Evolutionary conservation across 1,284 basidiomycete genomes (phyloP), one percentile per base, ranked within the genome.

Genomic region (Apiotrichum domesticum): DNA sequence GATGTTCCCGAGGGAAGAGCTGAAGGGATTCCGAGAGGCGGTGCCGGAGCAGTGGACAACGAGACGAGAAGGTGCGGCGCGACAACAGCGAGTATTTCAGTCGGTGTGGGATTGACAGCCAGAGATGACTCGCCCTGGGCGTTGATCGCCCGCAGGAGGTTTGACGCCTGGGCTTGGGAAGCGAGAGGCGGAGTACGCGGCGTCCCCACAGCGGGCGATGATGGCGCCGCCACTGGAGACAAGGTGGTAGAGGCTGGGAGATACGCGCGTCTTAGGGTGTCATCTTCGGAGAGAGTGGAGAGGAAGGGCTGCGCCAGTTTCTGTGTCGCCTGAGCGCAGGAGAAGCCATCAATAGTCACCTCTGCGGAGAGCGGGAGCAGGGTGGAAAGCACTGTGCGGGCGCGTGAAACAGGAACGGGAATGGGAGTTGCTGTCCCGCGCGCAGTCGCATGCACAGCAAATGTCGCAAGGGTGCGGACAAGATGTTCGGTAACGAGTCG

Each of bases 11-110:
- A 21, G 21, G 46, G 48, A n/a, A 45, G 45, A 10, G 56, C 39
- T 21, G 40, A 14, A 7, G 61, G 54, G 8, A 63, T 47, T 5
- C 61, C 61, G 35, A 63, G 58, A 7, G 61, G 61, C 2, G 61
- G 61, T 1, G 10, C 29, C 3, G 37, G 54, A 1, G 61, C 61
- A 2, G 54, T 51, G 7, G 41, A 15, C 13, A 63, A 52, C 1
- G 42, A 35, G n/a, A 46, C 51, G 35, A 58, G 46, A 29, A 60
- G 56, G 21, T n/a, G 35, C 8, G 61, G 61, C 4, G 61, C 61
- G 34, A 63, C 33, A 14, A 52, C 49, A 10, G 54, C 35, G 3
- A 63, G 51, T 3, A 59, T 14, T 13, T 60, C 56, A 10, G 46
- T 41, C 2, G 61, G 34, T 6, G 54, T 56, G 3, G 55, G 54